These are phyloP conservation scores for Parafenestella ontariensis DNA, from an alignment of 2,329 filamentous ascomycete genomes.

Conservation along the genomic window DNA sequence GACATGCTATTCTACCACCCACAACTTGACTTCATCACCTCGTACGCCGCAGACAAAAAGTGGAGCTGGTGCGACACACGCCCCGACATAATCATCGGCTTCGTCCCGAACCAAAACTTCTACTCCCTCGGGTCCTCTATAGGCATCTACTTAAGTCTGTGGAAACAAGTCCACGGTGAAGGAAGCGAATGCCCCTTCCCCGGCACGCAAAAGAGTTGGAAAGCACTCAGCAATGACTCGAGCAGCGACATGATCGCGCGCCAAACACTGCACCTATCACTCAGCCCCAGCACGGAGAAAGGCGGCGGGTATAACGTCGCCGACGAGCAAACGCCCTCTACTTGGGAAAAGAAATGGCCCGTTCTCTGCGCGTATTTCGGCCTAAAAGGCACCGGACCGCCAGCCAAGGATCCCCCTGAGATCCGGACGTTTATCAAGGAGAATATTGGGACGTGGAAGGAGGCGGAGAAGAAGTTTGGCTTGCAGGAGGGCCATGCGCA, in stretches of 20 bases:
- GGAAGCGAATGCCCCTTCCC: constrained; percentile 50
- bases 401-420: constrained; percentile 20
- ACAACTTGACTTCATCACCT: constrained; percentile 49
- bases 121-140: constrained; percentile 47
- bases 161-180: constrained; percentile 47
- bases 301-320: constrained; percentile 53
- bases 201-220: constrained; percentile 47
- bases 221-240: constrained; percentile 46
- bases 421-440: constrained; percentile 40
- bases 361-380: constrained; percentile 55
- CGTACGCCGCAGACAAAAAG: constrained; percentile 42
- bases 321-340: constrained; percentile 45
- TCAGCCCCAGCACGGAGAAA: constrained; percentile 47
- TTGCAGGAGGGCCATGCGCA: constrained; percentile 51
- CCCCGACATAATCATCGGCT: constrained; percentile 53
- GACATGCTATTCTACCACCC: constrained; percentile 52
- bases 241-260: constrained; percentile 52
- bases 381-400: constrained; percentile 49
- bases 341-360: constrained; percentile 56
- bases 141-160: constrained; percentile 50
- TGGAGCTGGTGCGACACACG: constrained; percentile 53
- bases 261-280: constrained; percentile 50
- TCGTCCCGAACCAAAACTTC: constrained; percentile 51
- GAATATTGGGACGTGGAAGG: constrained; percentile 31
- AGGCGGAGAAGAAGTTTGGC: constrained; percentile 29